Percentiles rank a stretch among this genome's conserved stretches.
Conservation (phyloP, 768 basidiomycete species). For the Leccinum variicolor region DNA sequence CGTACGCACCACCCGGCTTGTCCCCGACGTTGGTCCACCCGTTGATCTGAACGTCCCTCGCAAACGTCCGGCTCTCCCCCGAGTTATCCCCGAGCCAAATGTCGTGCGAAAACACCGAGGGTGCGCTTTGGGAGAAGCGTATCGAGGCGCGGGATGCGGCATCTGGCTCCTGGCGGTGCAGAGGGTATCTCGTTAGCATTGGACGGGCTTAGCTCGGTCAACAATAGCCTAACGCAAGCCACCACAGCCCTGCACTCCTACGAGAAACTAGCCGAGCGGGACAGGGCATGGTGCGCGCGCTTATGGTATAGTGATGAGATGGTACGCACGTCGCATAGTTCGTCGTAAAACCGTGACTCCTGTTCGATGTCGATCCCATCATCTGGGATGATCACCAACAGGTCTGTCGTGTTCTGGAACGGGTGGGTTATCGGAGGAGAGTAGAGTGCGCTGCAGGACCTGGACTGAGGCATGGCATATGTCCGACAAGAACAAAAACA, state of each 20-base stretch:
- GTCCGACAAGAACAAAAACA: not conserved
- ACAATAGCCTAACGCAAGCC: not conserved
- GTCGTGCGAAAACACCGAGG: conserved; percentile 62
- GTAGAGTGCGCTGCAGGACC: not conserved
- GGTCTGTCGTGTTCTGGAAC: conserved; percentile 43
- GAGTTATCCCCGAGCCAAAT: conserved; percentile 68
- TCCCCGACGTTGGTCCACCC: conserved; percentile 78
- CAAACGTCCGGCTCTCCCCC: conserved; percentile 53
- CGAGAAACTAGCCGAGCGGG: not conserved
- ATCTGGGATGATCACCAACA: conserved; percentile 53
- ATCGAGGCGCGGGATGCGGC: conserved; percentile 18
- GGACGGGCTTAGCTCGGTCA: not conserved
- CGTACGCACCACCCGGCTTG: conserved; percentile 57
- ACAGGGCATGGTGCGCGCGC: not conserved
- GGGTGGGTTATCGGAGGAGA: conserved; percentile 33
- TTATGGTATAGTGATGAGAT: not conserved
- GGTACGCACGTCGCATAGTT: conserved; percentile 46
- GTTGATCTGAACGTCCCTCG: conserved; percentile 59
- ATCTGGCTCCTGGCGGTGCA: conserved; percentile 27
- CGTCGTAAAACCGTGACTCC: conserved; percentile 63
- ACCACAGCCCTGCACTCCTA: not conserved
- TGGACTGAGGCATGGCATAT: conserved; percentile 8
- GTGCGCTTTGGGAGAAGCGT: conserved; percentile 33
- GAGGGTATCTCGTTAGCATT: not conserved
- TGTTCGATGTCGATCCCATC: conserved; percentile 64